These are phyloP conservation scores for Leishmania amazonensis DNA, from an alignment of 208 protist genomes.

Conservation along the genomic window DNA sequence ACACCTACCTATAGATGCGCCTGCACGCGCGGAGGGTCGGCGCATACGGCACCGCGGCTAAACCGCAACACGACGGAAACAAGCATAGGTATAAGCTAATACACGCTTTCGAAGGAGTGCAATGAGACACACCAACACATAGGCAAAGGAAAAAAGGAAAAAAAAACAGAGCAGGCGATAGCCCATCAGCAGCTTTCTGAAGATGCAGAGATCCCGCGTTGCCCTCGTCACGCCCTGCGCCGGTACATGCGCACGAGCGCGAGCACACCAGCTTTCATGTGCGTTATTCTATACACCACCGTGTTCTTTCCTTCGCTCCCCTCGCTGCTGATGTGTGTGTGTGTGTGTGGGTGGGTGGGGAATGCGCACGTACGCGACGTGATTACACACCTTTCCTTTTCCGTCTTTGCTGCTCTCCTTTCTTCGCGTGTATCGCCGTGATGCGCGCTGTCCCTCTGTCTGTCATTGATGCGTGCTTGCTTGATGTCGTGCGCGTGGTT, in stretches of 20 bases:
- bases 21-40: neutral
- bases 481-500: slow-evolving; percentile 5
- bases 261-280: neutral
- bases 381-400: neutral
- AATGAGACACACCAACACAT: neutral
- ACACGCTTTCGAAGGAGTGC: neutral
- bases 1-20: neutral
- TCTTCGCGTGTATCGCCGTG: neutral
- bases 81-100: neutral
- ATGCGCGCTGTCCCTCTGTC: neutral
- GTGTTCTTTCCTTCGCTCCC: neutral
- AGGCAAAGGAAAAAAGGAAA: neutral
- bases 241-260: neutral
- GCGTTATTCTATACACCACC: neutral
- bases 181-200: neutral
- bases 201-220: neutral
- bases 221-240: neutral
- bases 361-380: neutral
- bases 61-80: neutral
- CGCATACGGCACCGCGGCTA: neutral
- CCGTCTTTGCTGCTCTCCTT: neutral
- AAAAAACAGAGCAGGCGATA: neutral
- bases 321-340: neutral
- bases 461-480: neutral
- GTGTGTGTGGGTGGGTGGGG: neutral